These are phyloP conservation scores for Tricholoma terreum DNA, from an alignment of 768 basidiomycete genomes.

Conservation along the genomic window DNA sequence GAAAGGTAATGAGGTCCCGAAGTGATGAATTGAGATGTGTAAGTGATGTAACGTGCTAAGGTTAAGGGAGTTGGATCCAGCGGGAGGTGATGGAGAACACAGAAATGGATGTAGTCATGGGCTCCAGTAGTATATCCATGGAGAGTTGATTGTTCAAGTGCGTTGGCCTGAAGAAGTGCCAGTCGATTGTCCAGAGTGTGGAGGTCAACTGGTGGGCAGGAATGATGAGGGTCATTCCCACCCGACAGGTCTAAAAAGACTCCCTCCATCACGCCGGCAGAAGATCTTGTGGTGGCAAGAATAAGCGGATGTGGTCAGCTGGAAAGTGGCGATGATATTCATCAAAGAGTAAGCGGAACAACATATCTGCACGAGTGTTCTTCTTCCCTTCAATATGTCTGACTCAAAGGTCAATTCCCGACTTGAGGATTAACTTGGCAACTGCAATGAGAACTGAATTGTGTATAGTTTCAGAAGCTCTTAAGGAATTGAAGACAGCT, in stretches of 20 bases:
- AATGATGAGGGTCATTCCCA: background rate
- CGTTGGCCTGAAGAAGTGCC: constrained; percentile 13
- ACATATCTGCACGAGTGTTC: constrained; percentile 14
- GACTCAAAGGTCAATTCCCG: constrained; percentile 15
- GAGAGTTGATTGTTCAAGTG: constrained; percentile 17
- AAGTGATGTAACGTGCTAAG: constrained; percentile 15
- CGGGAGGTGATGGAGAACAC: constrained; percentile 9
- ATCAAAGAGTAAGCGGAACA: constrained; percentile 15
- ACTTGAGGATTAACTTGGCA: constrained; percentile 6
- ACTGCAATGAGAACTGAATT: background rate
- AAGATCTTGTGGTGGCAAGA: constrained; percentile 14
- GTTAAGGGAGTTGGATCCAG: constrained; percentile 19
- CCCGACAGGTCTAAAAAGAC: no score
- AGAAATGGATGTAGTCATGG: constrained; percentile 18
- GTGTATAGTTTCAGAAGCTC: background rate
- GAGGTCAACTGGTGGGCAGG: constrained; percentile 10
- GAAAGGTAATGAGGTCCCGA: constrained; percentile 12
- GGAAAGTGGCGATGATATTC: constrained; percentile 13
- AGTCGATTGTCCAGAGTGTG: constrained; percentile 12
- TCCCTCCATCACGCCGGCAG: no score
- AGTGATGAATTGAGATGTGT: no score
- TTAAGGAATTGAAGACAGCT: constrained; percentile 6
- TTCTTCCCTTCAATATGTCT: no score
- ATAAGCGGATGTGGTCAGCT: constrained; percentile 14
- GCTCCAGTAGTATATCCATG: constrained; percentile 18